Conservation (phyloP, 371 early-diverging fungal species). For the Catenaria anguillulae region DNA sequence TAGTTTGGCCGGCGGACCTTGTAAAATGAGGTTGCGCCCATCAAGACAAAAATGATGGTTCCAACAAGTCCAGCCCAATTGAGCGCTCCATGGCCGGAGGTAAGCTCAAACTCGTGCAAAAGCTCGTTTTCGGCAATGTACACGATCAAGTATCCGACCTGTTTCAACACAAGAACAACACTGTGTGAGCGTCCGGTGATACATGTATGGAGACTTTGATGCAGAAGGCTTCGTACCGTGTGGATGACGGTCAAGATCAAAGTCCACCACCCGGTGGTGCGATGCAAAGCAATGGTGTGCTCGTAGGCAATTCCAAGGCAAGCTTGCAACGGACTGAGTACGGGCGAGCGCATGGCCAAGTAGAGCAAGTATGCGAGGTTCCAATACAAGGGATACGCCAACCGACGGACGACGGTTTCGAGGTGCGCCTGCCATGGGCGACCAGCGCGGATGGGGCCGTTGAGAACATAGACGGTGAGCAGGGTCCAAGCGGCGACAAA, state of each 20-base stretch:
- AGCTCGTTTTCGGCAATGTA: not conserved
- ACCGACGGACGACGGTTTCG: not conserved
- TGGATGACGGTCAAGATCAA: not conserved
- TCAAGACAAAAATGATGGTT: not conserved
- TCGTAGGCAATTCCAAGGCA: not conserved
- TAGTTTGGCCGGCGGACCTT: not conserved
- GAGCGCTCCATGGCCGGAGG: not conserved
- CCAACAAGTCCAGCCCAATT: not conserved
- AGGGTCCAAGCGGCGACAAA: not conserved
- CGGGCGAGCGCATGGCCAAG: not conserved
- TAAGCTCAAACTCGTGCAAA: not conserved
- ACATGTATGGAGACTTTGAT: too few relatives aligned
- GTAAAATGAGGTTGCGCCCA: not conserved
- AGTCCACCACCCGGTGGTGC: not conserved
- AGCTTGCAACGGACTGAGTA: not conserved
- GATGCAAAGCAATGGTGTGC: not conserved
- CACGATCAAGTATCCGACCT: not conserved
- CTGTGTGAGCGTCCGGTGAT: too few relatives aligned
- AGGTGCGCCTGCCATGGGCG: not conserved
- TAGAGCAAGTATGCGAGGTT: not conserved
- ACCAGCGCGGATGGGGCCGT: not conserved
- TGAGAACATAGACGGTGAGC: not conserved
- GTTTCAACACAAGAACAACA: too few relatives aligned
- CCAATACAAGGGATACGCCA: not conserved
- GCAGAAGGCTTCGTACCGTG: too few relatives aligned